These are phyloP conservation scores for Cladosporium cucumerinum DNA, from an alignment of 2,329 filamentous ascomycete species.

Conservation along the genomic window DNA sequence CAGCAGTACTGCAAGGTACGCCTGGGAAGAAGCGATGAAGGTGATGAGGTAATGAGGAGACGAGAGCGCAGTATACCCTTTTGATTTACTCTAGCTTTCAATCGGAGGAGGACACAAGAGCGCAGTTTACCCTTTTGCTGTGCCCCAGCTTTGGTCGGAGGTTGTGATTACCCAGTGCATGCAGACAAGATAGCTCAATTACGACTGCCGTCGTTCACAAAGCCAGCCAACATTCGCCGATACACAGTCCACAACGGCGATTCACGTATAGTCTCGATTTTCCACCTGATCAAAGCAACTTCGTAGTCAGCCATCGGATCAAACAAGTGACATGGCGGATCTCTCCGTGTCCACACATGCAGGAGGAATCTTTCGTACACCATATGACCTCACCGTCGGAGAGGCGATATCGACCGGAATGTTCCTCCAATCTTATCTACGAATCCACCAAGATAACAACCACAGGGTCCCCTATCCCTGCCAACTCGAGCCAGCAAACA, in stretches of 20 bases:
- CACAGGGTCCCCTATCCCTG: neutral
- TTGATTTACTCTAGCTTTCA: constrained; percentile 4
- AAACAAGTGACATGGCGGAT: too few species aligned
- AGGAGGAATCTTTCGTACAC: too few species aligned
- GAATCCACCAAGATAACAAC: neutral
- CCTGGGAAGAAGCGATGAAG: constrained; percentile 34
- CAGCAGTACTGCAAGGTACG: constrained; percentile 49
- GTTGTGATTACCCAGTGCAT: neutral
- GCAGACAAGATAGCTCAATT: neutral
- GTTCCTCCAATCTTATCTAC: neutral
- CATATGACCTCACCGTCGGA: neutral
- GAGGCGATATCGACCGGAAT: neutral
- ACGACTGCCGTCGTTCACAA: neutral
- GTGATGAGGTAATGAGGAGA: neutral
- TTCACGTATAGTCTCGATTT: neutral
- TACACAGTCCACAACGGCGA: neutral
- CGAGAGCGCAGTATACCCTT: constrained; percentile 4
- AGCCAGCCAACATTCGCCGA: neutral
- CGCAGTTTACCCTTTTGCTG: constrained; percentile 10
- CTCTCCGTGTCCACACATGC: too few species aligned
- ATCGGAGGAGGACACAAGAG: neutral
- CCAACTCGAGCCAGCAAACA: neutral
- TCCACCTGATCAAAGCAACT: too few species aligned
- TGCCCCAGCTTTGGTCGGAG: neutral
- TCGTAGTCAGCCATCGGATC: too few species aligned